These are phyloP conservation scores for Calonectria pseudoreteaudii DNA, from an alignment of 2,329 filamentous ascomycete genomes.

Conservation along the genomic window DNA sequence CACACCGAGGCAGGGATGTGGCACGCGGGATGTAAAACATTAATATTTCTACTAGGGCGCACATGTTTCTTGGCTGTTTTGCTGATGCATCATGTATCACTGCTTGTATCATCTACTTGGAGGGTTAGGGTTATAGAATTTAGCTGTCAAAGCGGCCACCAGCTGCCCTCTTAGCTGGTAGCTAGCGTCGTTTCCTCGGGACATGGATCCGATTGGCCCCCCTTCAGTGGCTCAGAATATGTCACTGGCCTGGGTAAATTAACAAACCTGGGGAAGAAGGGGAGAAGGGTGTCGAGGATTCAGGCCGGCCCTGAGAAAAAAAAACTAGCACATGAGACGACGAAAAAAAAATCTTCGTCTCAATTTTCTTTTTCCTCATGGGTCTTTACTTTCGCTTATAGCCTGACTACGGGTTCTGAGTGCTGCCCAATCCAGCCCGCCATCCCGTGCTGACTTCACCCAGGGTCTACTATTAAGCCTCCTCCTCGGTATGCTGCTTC, in stretches of 20 bases:
- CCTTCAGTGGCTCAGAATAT: background rate
- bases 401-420: conserved; percentile 1
- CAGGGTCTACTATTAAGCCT: conserved; percentile 14
- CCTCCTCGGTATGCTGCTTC: conserved; percentile 28
- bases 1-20: background rate
- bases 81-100: background rate
- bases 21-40: background rate
- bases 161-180: conserved; percentile 1
- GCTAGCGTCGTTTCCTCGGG: background rate
- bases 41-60: background rate
- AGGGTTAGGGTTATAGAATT: conserved; percentile 9
- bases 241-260: background rate
- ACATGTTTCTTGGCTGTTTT: conserved; percentile 4
- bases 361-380: background rate
- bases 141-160: conserved; percentile 2
- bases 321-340: background rate
- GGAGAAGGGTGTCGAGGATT: conserved; percentile 17
- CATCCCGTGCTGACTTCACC: conserved; percentile 10
- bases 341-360: background rate
- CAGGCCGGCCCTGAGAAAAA: background rate
- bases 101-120: background rate
- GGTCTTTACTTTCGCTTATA: background rate
- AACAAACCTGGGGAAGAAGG: conserved; percentile 10
- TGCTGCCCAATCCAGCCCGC: conserved; percentile 1
- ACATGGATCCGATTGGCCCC: conserved; percentile 5